These are phyloP conservation scores for Thalia dealbata DNA, from an alignment of 176 grass and related monocot genomes.

Conservation along the genomic window DNA sequence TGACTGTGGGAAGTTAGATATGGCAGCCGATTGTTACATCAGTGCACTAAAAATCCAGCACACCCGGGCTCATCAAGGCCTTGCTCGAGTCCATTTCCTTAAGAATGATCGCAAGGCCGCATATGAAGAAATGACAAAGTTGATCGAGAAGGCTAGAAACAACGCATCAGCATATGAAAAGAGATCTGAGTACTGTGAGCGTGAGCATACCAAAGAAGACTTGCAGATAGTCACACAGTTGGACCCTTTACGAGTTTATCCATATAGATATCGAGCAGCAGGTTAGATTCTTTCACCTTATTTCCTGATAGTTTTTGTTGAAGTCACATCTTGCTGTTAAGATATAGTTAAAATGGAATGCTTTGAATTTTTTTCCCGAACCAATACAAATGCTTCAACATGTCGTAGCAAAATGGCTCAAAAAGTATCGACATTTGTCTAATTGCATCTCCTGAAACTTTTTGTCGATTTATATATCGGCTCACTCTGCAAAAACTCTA, in stretches of 20 bases:
- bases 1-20: constrained; percentile 80
- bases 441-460: background rate
- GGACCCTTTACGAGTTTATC: constrained; percentile 85
- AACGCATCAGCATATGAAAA: constrained; percentile 98
- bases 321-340: background rate
- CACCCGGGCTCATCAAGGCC: constrained; percentile 93
- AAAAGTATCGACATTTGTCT: background rate
- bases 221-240: constrained; percentile 89
- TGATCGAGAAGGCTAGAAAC: constrained; percentile 94
- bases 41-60: constrained; percentile 89
- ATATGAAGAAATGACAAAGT: constrained; percentile 91
- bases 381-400: background rate
- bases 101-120: constrained; percentile 57
- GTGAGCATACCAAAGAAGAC: constrained; percentile 74
- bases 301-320: background rate
- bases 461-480: background rate
- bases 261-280: constrained; percentile 96
- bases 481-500: too few relatives aligned
- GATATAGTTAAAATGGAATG: background rate
- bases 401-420: background rate
- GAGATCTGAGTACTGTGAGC: constrained; percentile 87
- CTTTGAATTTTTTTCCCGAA: background rate
- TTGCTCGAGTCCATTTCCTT: constrained; percentile 86
- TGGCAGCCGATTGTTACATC: constrained; percentile 89
- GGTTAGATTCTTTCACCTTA: constrained; percentile 29